Evolutionary conservation across 176 grass and related monocot species (phyloP), one percentile per base, ranked within the genome.

Genomic region (Alloteropsis semialata): DNA sequence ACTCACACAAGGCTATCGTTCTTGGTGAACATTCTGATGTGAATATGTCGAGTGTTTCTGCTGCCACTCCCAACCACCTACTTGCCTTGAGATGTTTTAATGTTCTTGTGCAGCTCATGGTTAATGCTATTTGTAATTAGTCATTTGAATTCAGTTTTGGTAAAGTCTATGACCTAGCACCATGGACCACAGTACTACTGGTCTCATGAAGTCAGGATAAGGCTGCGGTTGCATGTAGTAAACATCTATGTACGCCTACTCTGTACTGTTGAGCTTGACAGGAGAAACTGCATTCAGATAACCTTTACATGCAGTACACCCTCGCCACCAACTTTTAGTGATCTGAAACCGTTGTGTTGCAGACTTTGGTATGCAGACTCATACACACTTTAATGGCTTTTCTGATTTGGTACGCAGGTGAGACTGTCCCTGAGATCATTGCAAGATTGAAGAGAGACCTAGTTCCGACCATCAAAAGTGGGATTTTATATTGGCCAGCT

Each of bases 361-460:
- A 48, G 74, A 55, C 32, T 82, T 51, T 73, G 38, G 10, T 63
- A 79, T 74, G 77, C 41, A 63, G 84, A 29, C 57, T 82, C 36
- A 75, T 79, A 32, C 60, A 29, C 46, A 9, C 16, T 69, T 65
- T 67, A 69, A 78, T 91, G 50, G 24, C 17, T 82, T 85, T 8
- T 89, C 76, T 81, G 25, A 58, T 84, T 55, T 83, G 54, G 70
- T 85, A 78, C 29, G 58, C 87, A 98, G 96, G 96, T 75, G 93
- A 98, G 63, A 82, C 79, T 3, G 46, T 85, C 63, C 74, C 82
- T 42, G 96, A 98, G 80, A 98, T 98, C 25, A 80, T 95, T 90
- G 91, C 91, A 74, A 99, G 96, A 66, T 78, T 99, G 87, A 96
- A 92, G 83, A 93, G 93, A 59, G 91, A 99, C 73, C 62, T 96